phyloP scores from a whole-genome alignment of 2,329 filamentous ascomycete genomes.

The Talaromyces verruculosus region DNA sequence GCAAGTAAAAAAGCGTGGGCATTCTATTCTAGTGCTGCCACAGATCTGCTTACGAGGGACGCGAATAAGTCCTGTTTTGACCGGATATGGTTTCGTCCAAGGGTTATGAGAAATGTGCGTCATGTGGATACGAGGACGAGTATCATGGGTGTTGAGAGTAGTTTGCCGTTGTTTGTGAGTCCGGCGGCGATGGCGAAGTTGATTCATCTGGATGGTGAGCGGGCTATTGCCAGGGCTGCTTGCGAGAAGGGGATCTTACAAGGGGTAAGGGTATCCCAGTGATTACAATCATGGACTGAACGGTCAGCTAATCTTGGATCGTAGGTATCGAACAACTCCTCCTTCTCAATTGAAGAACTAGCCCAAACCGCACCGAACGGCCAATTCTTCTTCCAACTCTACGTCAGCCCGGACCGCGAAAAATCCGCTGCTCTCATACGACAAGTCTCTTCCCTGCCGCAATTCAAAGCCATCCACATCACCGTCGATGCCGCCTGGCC shows the following conservation, averaged over 20 bases:
- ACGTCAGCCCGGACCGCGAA: constrained; percentile 53
- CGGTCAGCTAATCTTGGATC: neutral
- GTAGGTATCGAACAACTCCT: constrained; percentile 61
- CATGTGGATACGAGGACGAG: constrained; percentile 52
- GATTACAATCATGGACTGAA: neutral
- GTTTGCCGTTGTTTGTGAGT: constrained; percentile 62
- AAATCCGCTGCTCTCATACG: constrained; percentile 52
- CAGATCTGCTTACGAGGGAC: constrained; percentile 58
- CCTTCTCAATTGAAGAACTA: constrained; percentile 59
- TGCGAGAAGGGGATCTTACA: constrained; percentile 56
- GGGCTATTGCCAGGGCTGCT: constrained; percentile 56
- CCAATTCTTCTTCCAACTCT: constrained; percentile 57
- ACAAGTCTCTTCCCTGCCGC: constrained; percentile 43
- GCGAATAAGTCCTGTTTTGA: constrained; percentile 58
- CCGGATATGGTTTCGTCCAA: constrained; percentile 60
- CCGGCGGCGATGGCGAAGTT: constrained; percentile 65
- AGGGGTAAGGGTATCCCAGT: constrained; percentile 45
- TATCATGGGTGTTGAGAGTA: constrained; percentile 56
- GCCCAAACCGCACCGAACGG: constrained; percentile 42
- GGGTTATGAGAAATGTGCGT: constrained; percentile 59
- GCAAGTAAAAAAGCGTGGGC: constrained; percentile 67
- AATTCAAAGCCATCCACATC: constrained; percentile 50
- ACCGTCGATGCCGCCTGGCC: constrained; percentile 59
- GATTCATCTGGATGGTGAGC: constrained; percentile 65
- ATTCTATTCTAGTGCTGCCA: constrained; percentile 67